A percentile compares a stretch with the other conserved stretches of the same genome.
Evolutionary conservation across 2,329 filamentous ascomycete genomes (phyloP).

Genomic region (Neonectria ditissima): DNA sequence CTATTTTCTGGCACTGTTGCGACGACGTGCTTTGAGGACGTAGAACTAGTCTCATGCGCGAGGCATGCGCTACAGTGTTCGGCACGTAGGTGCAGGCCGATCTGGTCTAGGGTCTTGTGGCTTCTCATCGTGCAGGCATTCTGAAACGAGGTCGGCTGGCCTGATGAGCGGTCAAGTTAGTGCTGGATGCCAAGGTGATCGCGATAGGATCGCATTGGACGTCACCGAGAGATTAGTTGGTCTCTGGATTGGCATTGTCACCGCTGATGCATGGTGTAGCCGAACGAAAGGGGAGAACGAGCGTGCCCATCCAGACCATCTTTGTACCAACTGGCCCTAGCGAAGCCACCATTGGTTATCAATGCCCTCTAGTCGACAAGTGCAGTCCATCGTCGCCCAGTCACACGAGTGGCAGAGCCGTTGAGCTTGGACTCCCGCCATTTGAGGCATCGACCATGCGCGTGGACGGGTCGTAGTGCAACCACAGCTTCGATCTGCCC

Average conservation of each 20-base stretch:
- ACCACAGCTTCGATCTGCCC: constrained; percentile 4
- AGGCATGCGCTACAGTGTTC: not conserved
- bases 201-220: constrained; percentile 3
- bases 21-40: not conserved
- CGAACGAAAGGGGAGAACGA: constrained; percentile 1
- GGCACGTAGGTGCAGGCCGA: constrained; percentile 5
- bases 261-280: constrained; percentile 1
- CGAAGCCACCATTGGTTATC: constrained; percentile 12
- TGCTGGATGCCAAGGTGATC: constrained; percentile 15
- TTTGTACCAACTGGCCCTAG: constrained; percentile 8
- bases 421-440: constrained; percentile 13
- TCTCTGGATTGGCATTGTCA: not conserved
- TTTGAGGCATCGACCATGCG: constrained; percentile 4
- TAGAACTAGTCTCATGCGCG: constrained; percentile 10
- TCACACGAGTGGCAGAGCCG: constrained; percentile 20
- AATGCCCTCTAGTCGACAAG: not conserved
- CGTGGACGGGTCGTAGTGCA: constrained; percentile 12
- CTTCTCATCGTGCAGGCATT: constrained; percentile 11
- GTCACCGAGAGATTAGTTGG: not conserved
- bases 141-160: constrained; percentile 7
- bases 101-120: constrained; percentile 4
- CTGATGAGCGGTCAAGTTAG: constrained; percentile 22
- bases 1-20: not conserved
- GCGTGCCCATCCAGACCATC: constrained; percentile 10
- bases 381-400: constrained; percentile 4